Conservation (phyloP, 768 basidiomycete species). For the Gloeopeniophorella convolvens region DNA sequence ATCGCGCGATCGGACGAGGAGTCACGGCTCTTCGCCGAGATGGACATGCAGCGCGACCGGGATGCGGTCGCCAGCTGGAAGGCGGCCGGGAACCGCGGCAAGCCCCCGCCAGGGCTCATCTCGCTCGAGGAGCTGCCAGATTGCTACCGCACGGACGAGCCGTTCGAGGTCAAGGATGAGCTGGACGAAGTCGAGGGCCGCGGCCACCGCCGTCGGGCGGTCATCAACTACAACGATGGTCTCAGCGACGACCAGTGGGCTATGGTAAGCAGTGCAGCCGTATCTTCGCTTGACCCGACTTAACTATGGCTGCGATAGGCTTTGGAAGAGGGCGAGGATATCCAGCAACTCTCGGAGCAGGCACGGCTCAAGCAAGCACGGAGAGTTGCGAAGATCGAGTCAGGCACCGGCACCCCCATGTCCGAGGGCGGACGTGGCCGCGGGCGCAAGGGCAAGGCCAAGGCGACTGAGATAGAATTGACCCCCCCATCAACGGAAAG, state of each 20-base stretch:
- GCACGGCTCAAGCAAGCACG: slow-evolving; percentile 59
- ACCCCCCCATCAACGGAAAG: slow-evolving; percentile 49
- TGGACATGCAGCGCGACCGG: slow-evolving; percentile 77
- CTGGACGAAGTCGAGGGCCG: slow-evolving; percentile 65
- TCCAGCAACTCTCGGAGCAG: slow-evolving; percentile 65
- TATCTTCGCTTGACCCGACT: not conserved
- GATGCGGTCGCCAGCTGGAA: slow-evolving; percentile 63
- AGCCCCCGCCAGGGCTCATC: slow-evolving; percentile 71
- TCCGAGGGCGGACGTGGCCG: slow-evolving; percentile 52
- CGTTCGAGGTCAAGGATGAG: slow-evolving; percentile 63
- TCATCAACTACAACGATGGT: slow-evolving; percentile 91
- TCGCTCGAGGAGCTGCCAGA: slow-evolving; percentile 86
- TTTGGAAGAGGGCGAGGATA: slow-evolving; percentile 74
- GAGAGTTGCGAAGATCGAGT: slow-evolving; percentile 50
- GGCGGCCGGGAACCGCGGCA: slow-evolving; percentile 66
- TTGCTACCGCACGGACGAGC: slow-evolving; percentile 82
- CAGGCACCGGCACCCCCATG: slow-evolving; percentile 56
- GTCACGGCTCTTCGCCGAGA: slow-evolving; percentile 62
- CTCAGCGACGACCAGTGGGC: slow-evolving; percentile 93
- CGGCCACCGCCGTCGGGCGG: slow-evolving; percentile 75
- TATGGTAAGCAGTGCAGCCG: slow-evolving; percentile 42
- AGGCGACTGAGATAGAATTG: slow-evolving; percentile 32
- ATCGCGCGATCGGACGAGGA: slow-evolving; percentile 85
- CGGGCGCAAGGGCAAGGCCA: slow-evolving; percentile 52
- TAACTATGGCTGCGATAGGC: slow-evolving; percentile 37